Conservation (phyloP, 495 filamentous ascomycete species). For the Penicillium daleae region DNA sequence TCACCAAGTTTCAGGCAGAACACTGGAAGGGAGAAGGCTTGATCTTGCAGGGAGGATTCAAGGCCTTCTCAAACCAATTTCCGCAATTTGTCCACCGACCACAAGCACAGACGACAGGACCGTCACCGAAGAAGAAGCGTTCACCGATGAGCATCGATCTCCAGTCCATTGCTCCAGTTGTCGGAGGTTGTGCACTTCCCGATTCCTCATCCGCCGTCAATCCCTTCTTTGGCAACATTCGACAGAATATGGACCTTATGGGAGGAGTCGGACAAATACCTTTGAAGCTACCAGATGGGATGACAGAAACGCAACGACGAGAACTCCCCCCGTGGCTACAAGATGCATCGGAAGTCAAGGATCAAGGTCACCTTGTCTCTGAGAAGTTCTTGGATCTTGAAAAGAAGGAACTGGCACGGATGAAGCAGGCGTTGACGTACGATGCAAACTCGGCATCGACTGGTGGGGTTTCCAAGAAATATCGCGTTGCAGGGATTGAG, state of each 20-base stretch:
- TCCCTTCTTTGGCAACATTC: conserved; percentile 94
- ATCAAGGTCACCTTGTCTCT: conserved; percentile 80
- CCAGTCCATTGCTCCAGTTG: conserved; percentile 70
- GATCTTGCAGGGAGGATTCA: conserved; percentile 67
- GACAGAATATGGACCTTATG: conserved; percentile 95
- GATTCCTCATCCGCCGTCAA: conserved; percentile 67
- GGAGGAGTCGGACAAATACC: conserved; percentile 92
- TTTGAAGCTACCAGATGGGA: conserved; percentile 65
- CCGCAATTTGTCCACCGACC: conserved; percentile 47
- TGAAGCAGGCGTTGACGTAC: conserved; percentile 83
- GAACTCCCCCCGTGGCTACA: conserved; percentile 77
- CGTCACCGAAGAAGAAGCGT: conserved; percentile 42
- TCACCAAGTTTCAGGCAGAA: conserved; percentile 90
- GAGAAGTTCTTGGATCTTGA: conserved; percentile 85
- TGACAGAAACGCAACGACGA: conserved; percentile 48
- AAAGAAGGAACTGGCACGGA: conserved; percentile 80
- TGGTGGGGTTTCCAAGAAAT: conserved; percentile 37
- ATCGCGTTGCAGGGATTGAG: conserved; percentile 84
- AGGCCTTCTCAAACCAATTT: conserved; percentile 53
- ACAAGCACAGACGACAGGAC: conserved; percentile 20
- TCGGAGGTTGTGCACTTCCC: conserved; percentile 86
- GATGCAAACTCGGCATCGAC: conserved; percentile 57
- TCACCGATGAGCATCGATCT: conserved; percentile 52
- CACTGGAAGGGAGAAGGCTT: conserved; percentile 75
- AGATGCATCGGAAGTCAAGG: conserved; percentile 61